Evolutionary conservation across 345 rosid genomes (phyloP), one percentile per base, ranked within the genome.

Genomic region (Eucalyptus erythrocorys): DNA sequence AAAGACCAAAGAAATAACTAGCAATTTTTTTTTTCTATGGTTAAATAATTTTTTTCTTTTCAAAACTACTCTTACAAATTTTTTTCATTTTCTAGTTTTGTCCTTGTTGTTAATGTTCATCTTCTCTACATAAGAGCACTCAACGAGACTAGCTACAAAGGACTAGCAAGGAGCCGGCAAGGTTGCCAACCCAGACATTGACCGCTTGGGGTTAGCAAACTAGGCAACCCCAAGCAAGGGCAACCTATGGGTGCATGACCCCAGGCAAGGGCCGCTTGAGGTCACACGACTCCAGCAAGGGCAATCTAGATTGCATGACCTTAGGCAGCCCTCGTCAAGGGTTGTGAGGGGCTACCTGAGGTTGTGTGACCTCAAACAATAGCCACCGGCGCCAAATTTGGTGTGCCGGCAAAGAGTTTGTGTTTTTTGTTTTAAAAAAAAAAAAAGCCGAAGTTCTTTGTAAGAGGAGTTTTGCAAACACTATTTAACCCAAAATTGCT

Each of bases 121-220:
- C 30, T 55, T 55, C 13, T 24, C 61, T 55, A 55, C 30, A 24
- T 55, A 55, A 4, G 13, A 55, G 27, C 30, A 55, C 27, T 55
- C 0, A 3, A 2, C 61, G 0, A 55, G 30, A 10, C 30, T 1
- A 55, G 3, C 61, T 9, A 55, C 13, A 22, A 55, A 55, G 13
- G 30, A 55, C 30, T 0, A 9, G 5, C 6, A 55, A 55, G 61
- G 30, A 55, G 13, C 61, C 6, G 0, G 3, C 5, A 0, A 24
- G 6, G 6, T 55, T 55, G 61, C 61, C 61, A 55, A 55, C 61
- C 13, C 3, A 55, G 0, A 5, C 61, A 55, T 22, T 55, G 30
- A 24, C 2, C 13, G 1, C 61, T 10, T 55, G 30, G 61, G 61
- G 61, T 55, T 10, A 24, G 30, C 61, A 55, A 55, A 55, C 61